A percentile compares a stretch with the other conserved stretches of the same genome.
Evolutionary conservation across 2,329 filamentous ascomycete species (phyloP).

Genomic region (Boeremia exigua): DNA sequence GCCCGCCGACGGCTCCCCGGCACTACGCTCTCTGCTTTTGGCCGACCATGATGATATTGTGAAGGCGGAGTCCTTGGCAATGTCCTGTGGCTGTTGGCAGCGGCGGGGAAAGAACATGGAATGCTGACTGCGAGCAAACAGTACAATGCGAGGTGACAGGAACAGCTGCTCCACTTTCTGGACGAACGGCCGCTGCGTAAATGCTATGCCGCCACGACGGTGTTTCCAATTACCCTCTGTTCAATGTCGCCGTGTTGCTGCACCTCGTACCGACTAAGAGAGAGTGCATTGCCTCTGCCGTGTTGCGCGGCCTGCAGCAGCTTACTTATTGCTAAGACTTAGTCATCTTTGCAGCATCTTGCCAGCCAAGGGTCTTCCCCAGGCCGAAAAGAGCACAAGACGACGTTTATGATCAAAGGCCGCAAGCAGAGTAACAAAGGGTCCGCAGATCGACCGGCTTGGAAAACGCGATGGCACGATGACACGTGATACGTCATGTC

Average conservation of each 20-base stretch:
- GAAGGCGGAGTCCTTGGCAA: slow-evolving; percentile 28
- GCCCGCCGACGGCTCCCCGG: slow-evolving; percentile 23
- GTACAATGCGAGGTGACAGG: not conserved
- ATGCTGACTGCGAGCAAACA: slow-evolving; percentile 5
- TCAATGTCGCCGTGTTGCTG: not conserved
- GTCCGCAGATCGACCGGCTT: slow-evolving; percentile 11
- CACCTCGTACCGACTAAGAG: not conserved
- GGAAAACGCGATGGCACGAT: slow-evolving; percentile 6
- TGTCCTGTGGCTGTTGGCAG: slow-evolving; percentile 18
- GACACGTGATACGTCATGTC: slow-evolving; percentile 13
- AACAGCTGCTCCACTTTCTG: not conserved
- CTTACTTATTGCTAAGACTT: slow-evolving; percentile 1
- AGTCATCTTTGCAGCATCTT: not conserved
- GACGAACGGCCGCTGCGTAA: not conserved
- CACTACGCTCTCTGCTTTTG: slow-evolving; percentile 17
- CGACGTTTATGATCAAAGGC: not conserved
- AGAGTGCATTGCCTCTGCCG: slow-evolving; percentile 3
- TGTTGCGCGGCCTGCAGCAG: not conserved
- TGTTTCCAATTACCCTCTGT: not conserved
- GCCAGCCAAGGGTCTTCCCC: not conserved
- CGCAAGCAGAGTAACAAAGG: slow-evolving; percentile 6
- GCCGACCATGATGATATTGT: slow-evolving; percentile 25
- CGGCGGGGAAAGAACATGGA: slow-evolving; percentile 18
- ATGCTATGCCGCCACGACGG: not conserved
- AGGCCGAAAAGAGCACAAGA: not conserved